These are phyloP conservation scores for Phytopythium cucurbitacearum DNA, from an alignment of 352 stramenopile genomes.

Conservation along the genomic window DNA sequence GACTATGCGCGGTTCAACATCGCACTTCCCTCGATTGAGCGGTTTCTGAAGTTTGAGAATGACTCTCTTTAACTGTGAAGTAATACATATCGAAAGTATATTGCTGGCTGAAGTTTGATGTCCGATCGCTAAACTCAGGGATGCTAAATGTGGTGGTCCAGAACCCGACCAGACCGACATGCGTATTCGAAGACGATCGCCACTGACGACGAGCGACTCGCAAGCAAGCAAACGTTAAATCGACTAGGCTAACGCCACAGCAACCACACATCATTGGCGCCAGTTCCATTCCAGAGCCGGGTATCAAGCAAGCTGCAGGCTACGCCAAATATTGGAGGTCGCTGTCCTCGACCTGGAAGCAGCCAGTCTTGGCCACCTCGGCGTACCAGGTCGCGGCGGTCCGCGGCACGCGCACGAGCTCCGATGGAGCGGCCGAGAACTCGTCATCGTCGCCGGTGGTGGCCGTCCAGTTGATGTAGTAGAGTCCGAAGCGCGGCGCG, in stretches of 20 bases:
- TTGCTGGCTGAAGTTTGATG: too few species aligned
- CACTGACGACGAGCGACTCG: too few species aligned
- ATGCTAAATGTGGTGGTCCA: too few species aligned
- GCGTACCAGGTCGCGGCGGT: slow-evolving; percentile 37
- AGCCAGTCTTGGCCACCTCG: slow-evolving; percentile 18
- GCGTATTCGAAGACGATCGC: too few species aligned
- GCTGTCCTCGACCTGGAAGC: slow-evolving; percentile 24
- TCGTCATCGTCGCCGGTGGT: slow-evolving; percentile 24
- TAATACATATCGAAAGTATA: too few species aligned
- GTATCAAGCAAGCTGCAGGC: not conserved
- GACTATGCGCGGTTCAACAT: slow-evolving; percentile 1
- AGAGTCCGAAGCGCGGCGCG: slow-evolving; percentile 47
- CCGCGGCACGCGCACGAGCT: slow-evolving; percentile 36
- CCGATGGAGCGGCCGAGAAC: slow-evolving; percentile 11
- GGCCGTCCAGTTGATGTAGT: slow-evolving; percentile 49
- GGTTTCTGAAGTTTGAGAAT: not conserved
- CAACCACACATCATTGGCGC: too few species aligned
- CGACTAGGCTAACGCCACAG: too few species aligned
- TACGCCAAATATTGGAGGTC: slow-evolving; percentile 20
- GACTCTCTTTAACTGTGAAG: too few species aligned
- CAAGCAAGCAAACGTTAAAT: too few species aligned
- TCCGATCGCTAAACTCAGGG: too few species aligned
- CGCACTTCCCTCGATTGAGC: not conserved
- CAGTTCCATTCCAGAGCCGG: too few species aligned
- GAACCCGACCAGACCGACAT: too few species aligned